These are phyloP conservation scores for Colletotrichum cereale DNA, from an alignment of 2,329 filamentous ascomycete genomes.

Conservation along the genomic window DNA sequence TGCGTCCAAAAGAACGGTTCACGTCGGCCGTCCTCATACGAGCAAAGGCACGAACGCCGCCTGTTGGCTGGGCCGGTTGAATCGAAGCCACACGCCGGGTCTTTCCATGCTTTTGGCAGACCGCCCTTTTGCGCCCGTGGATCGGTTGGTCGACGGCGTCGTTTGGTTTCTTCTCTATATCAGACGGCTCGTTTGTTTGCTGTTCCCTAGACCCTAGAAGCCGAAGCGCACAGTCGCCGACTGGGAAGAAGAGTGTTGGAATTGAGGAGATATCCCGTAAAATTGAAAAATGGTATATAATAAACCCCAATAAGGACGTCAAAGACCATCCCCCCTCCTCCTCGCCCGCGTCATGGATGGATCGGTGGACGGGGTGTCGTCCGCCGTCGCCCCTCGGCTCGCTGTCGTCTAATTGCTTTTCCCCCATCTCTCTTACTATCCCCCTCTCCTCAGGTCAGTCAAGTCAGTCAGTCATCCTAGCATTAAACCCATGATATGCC, in stretches of 20 bases:
- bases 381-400: neutral
- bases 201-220: no score
- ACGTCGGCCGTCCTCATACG: neutral
- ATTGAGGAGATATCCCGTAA: neutral
- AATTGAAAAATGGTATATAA: neutral
- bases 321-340: neutral
- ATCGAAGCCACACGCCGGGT: neutral
- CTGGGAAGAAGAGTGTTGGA: neutral
- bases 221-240: neutral
- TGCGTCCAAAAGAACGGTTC: neutral
- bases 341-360: neutral
- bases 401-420: neutral
- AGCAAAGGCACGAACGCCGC: no score
- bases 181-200: no score
- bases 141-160: neutral
- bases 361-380: no score
- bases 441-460: neutral
- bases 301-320: no score
- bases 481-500: neutral
- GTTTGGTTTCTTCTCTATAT: no score
- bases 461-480: neutral
- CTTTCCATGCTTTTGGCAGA: no score
- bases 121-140: neutral
- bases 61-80: no score
- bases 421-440: no score